Evolutionary conservation across 306 rosid species (phyloP).

Genomic region (Castanea crenata): DNA sequence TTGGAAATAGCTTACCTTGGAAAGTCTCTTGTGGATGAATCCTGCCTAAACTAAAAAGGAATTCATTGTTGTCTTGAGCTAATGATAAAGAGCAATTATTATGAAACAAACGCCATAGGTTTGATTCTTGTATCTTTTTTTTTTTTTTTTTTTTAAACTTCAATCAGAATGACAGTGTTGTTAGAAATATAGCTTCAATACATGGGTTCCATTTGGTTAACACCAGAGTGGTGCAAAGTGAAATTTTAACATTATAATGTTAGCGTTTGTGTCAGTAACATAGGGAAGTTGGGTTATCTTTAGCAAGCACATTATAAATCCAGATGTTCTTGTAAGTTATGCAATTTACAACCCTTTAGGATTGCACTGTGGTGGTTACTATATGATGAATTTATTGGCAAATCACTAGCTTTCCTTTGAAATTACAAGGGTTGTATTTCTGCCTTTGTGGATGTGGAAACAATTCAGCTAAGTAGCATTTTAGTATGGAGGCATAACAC

Average conservation of each 20-base stretch:
- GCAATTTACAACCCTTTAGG: background rate
- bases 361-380: background rate
- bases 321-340: too few relatives aligned
- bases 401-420: background rate
- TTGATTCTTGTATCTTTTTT: too few relatives aligned
- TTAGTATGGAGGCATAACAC: background rate
- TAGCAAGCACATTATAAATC: too few relatives aligned
- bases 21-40: too few relatives aligned
- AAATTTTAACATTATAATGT: background rate
- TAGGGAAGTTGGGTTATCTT: background rate
- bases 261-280: background rate
- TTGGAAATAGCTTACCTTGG: too few relatives aligned
- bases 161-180: background rate
- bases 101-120: too few relatives aligned
- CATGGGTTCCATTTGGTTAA: background rate
- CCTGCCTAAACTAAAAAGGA: too few relatives aligned
- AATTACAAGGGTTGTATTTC: background rate
- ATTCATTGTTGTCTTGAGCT: too few relatives aligned
- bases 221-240: background rate
- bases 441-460: background rate
- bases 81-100: too few relatives aligned
- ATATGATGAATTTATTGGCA: background rate
- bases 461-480: background rate
- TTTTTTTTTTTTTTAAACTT: background rate
- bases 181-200: background rate